phyloP scores from a whole-genome alignment of 306 rosid genomes.

The Inga oerstediana region DNA sequence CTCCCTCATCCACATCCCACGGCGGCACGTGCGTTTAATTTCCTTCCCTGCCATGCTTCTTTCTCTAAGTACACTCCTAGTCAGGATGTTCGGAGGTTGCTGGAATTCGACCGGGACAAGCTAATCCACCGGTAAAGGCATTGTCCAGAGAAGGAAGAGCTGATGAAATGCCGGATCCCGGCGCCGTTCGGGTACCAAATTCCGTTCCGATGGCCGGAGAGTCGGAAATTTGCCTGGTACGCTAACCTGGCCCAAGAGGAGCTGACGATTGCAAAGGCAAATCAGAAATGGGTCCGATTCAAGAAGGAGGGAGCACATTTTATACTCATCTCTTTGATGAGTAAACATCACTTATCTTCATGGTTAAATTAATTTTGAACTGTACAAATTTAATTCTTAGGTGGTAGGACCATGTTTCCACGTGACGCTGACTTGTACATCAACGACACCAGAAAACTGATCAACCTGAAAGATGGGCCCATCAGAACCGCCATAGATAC shows the following conservation, averaged over 20 bases:
- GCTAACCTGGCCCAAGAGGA: slow-evolving; percentile 92
- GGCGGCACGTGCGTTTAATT: no score
- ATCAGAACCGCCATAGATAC: no score
- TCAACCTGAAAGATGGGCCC: slow-evolving; percentile 59
- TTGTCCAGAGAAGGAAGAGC: slow-evolving; percentile 64
- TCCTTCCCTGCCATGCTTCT: no score
- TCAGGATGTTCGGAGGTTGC: no score
- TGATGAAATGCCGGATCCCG: slow-evolving; percentile 65
- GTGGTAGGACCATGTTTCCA: slow-evolving; percentile 98
- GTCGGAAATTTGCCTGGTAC: slow-evolving; percentile 77
- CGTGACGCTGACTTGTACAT: slow-evolving; percentile 63
- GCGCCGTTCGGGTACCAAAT: slow-evolving; percentile 65
- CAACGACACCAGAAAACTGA: slow-evolving; percentile 68
- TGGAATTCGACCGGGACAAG: no score
- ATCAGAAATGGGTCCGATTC: slow-evolving; percentile 91
- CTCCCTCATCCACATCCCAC: no score
- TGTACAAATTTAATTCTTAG: slow-evolving; percentile 68
- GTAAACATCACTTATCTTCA: no score
- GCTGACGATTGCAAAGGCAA: slow-evolving; percentile 85
- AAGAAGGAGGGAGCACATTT: slow-evolving; percentile 20
- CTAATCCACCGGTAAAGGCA: neutral
- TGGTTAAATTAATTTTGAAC: slow-evolving; percentile 22
- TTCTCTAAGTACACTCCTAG: no score
- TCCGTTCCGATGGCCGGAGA: slow-evolving; percentile 93
- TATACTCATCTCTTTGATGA: no score